Base-by-base conservation (phyloP, 495 filamentous ascomycete species). In the Durotheca rogersii region DNA sequence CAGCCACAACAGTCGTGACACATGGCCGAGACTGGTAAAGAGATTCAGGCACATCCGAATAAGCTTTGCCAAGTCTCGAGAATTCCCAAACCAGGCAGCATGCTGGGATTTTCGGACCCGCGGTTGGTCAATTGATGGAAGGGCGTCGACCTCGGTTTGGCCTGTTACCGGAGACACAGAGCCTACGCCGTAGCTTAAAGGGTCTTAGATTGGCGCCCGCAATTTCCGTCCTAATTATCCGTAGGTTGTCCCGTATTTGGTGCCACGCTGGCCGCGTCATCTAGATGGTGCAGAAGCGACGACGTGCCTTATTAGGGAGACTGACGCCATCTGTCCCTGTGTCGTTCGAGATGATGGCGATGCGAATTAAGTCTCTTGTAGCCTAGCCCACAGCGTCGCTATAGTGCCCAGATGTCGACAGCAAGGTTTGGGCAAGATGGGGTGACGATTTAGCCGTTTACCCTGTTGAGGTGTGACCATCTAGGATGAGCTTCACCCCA, bases 121-220 rank as follows among this genome's bases (percentile, higher is more conserved):
- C 51, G 33, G 47, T 47, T 54, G 35, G 35, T 41, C 35, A 36
- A 47, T 57, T 79, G 58, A 73, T n/a, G 6, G 72, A 79, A 36
- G 70, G 73, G 18, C 67, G 76, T 27, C 67, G 77, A 58, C 68
- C 4, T 37, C 80, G 40, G 46, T 68, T 12, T 76, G 74, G 57
- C 45, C 57, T 1, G 40, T 40, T 10, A 74, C 69, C 4, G 61
- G 68, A 4, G 57, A 69, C 29, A 65, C 80, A 9, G 52, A 68
- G 20, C 76, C 80, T 55, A 38, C 65, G n/a, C 6, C 79, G 72
- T 47, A 54, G 60, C 21, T 47, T 58, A 9, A 70, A 70, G 29
- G 60, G 42, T 25, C 64, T 80, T 19, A 62, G 38, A 12, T 70
- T 80, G 55, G 65, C 63, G 25, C 72, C 73, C 14, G 37, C 23